These are phyloP conservation scores for Lentinula boryana DNA, from an alignment of 768 basidiomycete species.

Conservation along the genomic window DNA sequence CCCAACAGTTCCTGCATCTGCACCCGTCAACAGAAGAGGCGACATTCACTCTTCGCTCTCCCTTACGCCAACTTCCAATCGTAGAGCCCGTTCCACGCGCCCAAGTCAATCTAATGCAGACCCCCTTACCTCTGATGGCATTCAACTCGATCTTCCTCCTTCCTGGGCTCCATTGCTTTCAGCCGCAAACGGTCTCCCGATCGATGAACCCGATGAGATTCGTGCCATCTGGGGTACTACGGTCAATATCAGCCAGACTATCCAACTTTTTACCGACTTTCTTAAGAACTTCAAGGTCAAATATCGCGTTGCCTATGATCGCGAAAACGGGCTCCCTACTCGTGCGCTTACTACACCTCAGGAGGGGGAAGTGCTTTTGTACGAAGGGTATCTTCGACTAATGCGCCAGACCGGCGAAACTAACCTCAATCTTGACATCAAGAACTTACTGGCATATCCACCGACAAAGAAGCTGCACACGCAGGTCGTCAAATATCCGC, in stretches of 20 bases:
- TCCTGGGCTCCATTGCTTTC: slow-evolving; percentile 55
- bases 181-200: slow-evolving; percentile 49
- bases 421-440: slow-evolving; percentile 85
- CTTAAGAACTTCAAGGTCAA: slow-evolving; percentile 90
- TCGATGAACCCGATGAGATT: slow-evolving; percentile 75
- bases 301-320: slow-evolving; percentile 72
- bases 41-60: slow-evolving; percentile 85
- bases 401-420: slow-evolving; percentile 93
- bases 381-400: slow-evolving; percentile 74
- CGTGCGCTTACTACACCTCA: slow-evolving; percentile 50
- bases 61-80: slow-evolving; percentile 39
- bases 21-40: slow-evolving; percentile 71
- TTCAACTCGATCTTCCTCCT: slow-evolving; percentile 47
- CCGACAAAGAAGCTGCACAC: slow-evolving; percentile 75
- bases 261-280: slow-evolving; percentile 87
- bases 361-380: slow-evolving; percentile 63
- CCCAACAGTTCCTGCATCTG: slow-evolving; percentile 26
- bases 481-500: slow-evolving; percentile 89
- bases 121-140: slow-evolving; percentile 55
- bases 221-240: slow-evolving; percentile 98
- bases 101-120: slow-evolving; percentile 23
- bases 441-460: slow-evolving; percentile 83
- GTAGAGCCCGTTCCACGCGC: slow-evolving; percentile 33
- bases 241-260: slow-evolving; percentile 85
- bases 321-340: slow-evolving; percentile 49